These are phyloP conservation scores for Cladosporium sphaerospermum DNA, from an alignment of 2,329 filamentous ascomycete genomes.

Conservation along the genomic window DNA sequence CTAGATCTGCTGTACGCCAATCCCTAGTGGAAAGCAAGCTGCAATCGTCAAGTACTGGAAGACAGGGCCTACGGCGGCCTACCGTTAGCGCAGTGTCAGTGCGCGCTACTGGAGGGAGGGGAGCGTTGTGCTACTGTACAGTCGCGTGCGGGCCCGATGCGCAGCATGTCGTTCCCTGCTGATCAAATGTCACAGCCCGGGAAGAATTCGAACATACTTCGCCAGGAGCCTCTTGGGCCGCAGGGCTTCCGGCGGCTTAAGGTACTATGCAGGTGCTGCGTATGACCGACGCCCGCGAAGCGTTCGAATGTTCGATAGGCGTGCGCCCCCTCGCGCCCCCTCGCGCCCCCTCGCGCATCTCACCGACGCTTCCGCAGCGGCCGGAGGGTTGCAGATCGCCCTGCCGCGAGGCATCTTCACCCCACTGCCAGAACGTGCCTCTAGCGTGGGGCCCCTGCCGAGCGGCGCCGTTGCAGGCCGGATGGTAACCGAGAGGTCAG, in stretches of 20 bases:
- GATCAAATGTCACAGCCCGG: too few species aligned
- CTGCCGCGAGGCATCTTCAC: background rate
- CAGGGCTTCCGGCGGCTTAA: constrained; percentile 8
- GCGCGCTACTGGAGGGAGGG: background rate
- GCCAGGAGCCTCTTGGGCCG: background rate
- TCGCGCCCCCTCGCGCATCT: constrained; percentile 2
- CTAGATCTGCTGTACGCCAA: constrained; percentile 9
- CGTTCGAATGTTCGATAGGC: constrained; percentile 1
- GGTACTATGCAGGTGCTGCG: constrained; percentile 10
- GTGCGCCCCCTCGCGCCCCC: background rate
- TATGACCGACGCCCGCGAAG: background rate
- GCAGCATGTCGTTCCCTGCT: too few species aligned
- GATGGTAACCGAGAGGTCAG: background rate
- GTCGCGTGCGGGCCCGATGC: constrained; percentile 3
- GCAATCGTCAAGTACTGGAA: constrained; percentile 9
- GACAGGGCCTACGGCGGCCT: constrained; percentile 8
- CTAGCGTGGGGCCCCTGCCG: background rate
- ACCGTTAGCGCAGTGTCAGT: background rate
- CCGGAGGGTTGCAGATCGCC: constrained; percentile 4
- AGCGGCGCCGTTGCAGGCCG: background rate
- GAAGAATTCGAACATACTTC: background rate
- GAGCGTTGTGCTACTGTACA: background rate
- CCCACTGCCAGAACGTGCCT: background rate
- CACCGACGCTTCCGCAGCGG: constrained; percentile 5
- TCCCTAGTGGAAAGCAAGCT: constrained; percentile 7